phyloP scores from a whole-genome alignment of 2,329 filamentous ascomycete genomes.

The Calonectria hawksworthii region DNA sequence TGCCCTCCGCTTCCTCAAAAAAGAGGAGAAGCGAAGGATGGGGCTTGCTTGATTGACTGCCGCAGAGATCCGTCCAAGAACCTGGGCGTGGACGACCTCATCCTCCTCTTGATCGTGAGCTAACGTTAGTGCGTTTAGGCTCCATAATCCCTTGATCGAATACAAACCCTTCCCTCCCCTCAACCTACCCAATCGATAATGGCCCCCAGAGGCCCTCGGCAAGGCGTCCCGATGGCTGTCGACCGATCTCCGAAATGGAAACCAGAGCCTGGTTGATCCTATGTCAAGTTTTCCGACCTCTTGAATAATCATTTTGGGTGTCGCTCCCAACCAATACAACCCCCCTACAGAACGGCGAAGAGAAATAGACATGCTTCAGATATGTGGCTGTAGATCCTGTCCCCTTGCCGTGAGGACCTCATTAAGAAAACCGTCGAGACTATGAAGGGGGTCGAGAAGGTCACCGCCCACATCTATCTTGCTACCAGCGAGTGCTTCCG shows the following conservation, averaged over 20 bases:
- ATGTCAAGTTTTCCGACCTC: constrained; percentile 73
- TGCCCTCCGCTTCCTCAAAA: no score
- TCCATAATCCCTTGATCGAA: constrained; percentile 82
- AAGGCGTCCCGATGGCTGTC: constrained; percentile 93
- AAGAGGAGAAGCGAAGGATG: no score
- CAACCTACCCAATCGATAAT: constrained; percentile 79
- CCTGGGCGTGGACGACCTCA: background rate
- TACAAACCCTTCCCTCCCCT: constrained; percentile 75
- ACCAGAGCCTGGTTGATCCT: constrained; percentile 92
- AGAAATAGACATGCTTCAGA: constrained; percentile 96
- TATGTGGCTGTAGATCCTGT: constrained; percentile 92
- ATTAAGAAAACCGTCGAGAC: constrained; percentile 94
- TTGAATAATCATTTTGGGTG: background rate
- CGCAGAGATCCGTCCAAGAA: no score
- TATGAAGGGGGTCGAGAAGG: constrained; percentile 90
- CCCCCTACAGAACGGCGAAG: constrained; percentile 80
- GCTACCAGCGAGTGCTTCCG: constrained; percentile 97
- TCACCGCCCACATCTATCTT: constrained; percentile 94
- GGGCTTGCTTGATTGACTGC: no score
- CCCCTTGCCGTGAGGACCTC: constrained; percentile 91
- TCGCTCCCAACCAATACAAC: constrained; percentile 16
- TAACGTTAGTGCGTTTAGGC: constrained; percentile 59
- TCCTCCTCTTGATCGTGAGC: background rate
- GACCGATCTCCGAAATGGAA: constrained; percentile 87
- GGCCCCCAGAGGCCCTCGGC: constrained; percentile 85